Evolutionary conservation across 78 protist species (phyloP).

Genomic region (Isochrysis galbana): DNA sequence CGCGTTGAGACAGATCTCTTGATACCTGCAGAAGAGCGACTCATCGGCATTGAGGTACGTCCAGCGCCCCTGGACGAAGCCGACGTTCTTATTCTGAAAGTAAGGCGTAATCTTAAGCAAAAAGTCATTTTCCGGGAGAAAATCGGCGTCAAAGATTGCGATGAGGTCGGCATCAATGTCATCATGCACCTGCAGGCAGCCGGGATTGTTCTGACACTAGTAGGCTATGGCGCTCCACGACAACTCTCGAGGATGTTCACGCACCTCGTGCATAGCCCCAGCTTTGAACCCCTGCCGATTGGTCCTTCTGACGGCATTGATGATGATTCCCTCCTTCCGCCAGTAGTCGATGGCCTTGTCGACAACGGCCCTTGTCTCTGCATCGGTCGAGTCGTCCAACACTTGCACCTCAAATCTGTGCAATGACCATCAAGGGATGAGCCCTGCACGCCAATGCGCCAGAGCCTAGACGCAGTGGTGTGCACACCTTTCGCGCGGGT

Average conservation of each 20-base stretch:
- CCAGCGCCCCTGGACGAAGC: constrained; percentile 30
- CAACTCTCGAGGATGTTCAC: no score
- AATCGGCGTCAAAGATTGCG: constrained; percentile 34
- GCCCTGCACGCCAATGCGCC: no score
- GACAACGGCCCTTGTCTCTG: not conserved
- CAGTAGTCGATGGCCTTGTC: not conserved
- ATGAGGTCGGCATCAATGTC: not conserved
- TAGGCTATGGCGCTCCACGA: no score
- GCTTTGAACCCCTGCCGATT: constrained; percentile 27
- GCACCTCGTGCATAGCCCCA: constrained; percentile 9
- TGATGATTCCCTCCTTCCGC: not conserved
- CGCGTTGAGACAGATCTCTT: not conserved
- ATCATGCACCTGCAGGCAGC: no score
- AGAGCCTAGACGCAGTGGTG: no score
- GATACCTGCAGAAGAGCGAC: not conserved
- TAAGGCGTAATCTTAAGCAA: not conserved
- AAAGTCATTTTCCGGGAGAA: constrained; percentile 4
- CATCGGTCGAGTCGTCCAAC: constrained; percentile 17
- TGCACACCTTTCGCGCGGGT: no score
- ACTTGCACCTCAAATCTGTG: not conserved
- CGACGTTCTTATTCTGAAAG: not conserved
- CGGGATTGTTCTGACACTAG: no score
- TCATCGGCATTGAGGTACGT: not conserved
- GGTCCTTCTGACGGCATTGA: not conserved
- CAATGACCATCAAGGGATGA: no score